A percentile compares a stretch with the other conserved stretches of the same genome.
phyloP scores from a whole-genome alignment of 768 basidiomycete species.

The Xerocomus brunneocitrinus region DNA sequence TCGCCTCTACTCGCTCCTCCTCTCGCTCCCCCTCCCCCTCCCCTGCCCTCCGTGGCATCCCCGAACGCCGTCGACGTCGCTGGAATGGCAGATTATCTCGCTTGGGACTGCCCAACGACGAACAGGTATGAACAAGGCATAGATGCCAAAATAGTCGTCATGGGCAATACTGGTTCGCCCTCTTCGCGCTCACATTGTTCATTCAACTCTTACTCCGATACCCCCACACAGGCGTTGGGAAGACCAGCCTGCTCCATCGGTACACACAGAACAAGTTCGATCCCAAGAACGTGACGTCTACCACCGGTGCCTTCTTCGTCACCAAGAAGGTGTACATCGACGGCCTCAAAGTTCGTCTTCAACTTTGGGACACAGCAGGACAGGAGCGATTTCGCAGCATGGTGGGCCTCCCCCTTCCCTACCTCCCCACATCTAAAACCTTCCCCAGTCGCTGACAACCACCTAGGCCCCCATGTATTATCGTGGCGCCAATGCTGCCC shows the following conservation, averaged over 20 bases:
- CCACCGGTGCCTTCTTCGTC: constrained; percentile 90
- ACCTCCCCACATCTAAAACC: constrained; percentile 7
- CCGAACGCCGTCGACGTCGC: constrained; percentile 20
- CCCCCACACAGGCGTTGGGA: constrained; percentile 67
- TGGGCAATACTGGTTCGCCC: constrained; percentile 69
- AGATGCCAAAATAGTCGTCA: constrained; percentile 94
- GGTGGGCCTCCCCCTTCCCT: constrained; percentile 41
- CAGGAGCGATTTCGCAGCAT: constrained; percentile 91
- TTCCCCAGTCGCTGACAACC: constrained; percentile 13
- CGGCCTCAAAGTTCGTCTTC: constrained; percentile 79
- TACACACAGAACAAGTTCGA: constrained; percentile 90
- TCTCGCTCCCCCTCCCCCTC: constrained; percentile 35
- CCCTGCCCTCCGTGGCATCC: constrained; percentile 47
- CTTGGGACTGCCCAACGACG: constrained; percentile 61
- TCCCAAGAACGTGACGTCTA: constrained; percentile 83
- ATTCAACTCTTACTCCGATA: constrained; percentile 17
- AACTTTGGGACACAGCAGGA: constrained; percentile 91
- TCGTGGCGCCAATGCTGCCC: constrained; percentile 90
- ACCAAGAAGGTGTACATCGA: constrained; percentile 88
- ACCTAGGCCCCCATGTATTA: constrained; percentile 92
- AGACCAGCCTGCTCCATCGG: constrained; percentile 85
- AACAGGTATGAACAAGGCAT: constrained; percentile 77
- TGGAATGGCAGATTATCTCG: constrained; percentile 54
- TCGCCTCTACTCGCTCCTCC: constrained; percentile 24
- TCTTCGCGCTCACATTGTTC: constrained; percentile 10